Conservation (phyloP, 2,329 filamentous ascomycete genomes). For the Oidium heveae region DNA sequence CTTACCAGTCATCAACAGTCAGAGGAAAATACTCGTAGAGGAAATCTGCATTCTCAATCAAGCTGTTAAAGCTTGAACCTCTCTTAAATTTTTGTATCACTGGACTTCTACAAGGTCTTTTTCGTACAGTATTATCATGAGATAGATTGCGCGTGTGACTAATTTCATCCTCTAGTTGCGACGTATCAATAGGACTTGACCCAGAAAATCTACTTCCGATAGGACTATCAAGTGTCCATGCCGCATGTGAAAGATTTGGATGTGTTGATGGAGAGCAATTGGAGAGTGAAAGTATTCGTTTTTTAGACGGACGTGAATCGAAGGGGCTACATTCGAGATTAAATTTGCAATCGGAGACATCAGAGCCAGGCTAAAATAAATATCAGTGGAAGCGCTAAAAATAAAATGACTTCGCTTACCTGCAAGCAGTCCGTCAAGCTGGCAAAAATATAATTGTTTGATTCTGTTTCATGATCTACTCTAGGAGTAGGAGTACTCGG, state of each 20-base stretch:
- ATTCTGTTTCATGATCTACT: not conserved
- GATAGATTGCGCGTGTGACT: not conserved
- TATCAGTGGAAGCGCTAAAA: not conserved
- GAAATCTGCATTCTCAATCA: slow-evolving; percentile 54
- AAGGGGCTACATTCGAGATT: not conserved
- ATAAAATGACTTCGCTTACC: slow-evolving; percentile 4
- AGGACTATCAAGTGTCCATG: not conserved
- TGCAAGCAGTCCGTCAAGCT: slow-evolving; percentile 8
- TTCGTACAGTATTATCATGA: not conserved
- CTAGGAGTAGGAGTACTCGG: slow-evolving; percentile 4
- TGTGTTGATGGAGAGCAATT: slow-evolving; percentile 1
- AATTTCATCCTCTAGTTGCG: slow-evolving; percentile 11
- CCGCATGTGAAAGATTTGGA: not conserved
- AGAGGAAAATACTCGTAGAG: slow-evolving; percentile 91
- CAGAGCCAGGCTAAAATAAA: not conserved
- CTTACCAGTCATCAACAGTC: slow-evolving; percentile 62
- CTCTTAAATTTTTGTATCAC: slow-evolving; percentile 9
- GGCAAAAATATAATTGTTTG: slow-evolving; percentile 6
- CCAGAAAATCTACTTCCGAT: not conserved
- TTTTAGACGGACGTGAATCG: not conserved
- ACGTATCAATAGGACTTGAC: slow-evolving; percentile 11
- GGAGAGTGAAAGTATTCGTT: slow-evolving; percentile 2
- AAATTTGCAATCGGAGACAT: not conserved
- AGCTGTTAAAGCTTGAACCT: slow-evolving; percentile 23
- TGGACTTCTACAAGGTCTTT: slow-evolving; percentile 3